Conservation (phyloP, 2,329 filamentous ascomycete species). For the Cordyceps javanica region DNA sequence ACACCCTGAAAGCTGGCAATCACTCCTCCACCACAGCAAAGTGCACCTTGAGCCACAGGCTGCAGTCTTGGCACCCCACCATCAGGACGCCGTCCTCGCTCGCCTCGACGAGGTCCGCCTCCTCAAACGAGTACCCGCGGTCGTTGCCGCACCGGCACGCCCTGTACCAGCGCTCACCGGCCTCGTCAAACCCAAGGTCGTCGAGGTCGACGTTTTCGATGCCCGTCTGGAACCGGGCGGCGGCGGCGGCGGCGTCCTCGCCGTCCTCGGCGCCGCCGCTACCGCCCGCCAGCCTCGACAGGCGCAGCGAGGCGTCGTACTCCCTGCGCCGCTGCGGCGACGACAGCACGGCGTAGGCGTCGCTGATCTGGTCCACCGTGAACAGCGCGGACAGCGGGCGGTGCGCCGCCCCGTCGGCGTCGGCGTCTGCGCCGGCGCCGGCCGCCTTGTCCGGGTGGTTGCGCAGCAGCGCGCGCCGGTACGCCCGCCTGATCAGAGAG, state of each 20-base stretch:
- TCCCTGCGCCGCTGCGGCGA: slow-evolving; percentile 39
- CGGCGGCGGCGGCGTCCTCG: too few species aligned
- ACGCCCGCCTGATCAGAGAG: slow-evolving; percentile 54
- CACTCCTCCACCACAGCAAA: slow-evolving; percentile 49
- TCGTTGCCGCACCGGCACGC: slow-evolving; percentile 59
- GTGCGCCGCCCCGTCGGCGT: too few species aligned
- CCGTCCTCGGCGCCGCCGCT: slow-evolving; percentile 17
- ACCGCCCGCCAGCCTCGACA: slow-evolving; percentile 21
- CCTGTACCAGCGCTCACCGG: slow-evolving; percentile 44
- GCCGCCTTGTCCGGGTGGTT: slow-evolving; percentile 58
- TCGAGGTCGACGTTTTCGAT: slow-evolving; percentile 61
- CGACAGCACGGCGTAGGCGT: slow-evolving; percentile 52
- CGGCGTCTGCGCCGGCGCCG: slow-evolving; percentile 9
- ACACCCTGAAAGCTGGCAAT: slow-evolving; percentile 17
- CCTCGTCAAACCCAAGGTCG: slow-evolving; percentile 51
- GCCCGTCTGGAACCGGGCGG: slow-evolving; percentile 44
- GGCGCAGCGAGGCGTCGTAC: slow-evolving; percentile 48
- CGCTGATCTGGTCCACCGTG: slow-evolving; percentile 58
- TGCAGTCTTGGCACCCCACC: slow-evolving; percentile 61
- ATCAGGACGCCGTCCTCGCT: slow-evolving; percentile 53
- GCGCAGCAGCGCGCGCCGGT: slow-evolving; percentile 56
- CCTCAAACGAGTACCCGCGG: slow-evolving; percentile 52
- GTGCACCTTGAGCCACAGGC: slow-evolving; percentile 58
- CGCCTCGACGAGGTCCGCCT: slow-evolving; percentile 54
- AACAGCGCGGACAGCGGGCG: slow-evolving; percentile 29